These are phyloP conservation scores for Cladosporium sp. DNA, from an alignment of 2,329 filamentous ascomycete species.

Conservation along the genomic window DNA sequence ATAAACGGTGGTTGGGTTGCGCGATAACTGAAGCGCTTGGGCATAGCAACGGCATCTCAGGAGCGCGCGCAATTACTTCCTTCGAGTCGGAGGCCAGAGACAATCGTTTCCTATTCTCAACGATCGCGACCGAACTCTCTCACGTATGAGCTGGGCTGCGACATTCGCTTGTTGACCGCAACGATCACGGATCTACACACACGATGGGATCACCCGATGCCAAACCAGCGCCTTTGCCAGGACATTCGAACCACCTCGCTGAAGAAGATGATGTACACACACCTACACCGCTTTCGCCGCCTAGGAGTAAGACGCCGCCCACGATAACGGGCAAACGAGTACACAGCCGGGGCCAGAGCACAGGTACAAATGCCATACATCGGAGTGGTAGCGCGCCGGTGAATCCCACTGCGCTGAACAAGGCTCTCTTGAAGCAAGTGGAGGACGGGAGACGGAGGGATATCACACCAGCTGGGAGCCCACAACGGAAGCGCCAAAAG, in stretches of 20 bases:
- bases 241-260: background rate
- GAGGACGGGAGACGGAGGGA: constrained; percentile 60
- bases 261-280: constrained; percentile 34
- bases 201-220: constrained; percentile 17
- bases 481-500: constrained; percentile 67
- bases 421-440: constrained; percentile 59
- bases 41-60: constrained; percentile 15
- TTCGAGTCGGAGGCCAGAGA: background rate
- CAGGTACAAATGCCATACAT: constrained; percentile 25
- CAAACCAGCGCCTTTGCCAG: background rate
- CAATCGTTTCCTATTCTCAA: background rate
- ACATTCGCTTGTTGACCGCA: constrained; percentile 3
- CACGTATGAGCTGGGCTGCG: constrained; percentile 3
- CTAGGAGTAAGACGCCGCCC: constrained; percentile 61
- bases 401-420: constrained; percentile 60
- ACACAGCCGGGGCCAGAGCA: constrained; percentile 33
- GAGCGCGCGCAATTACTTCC: constrained; percentile 3
- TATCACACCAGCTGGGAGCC: constrained; percentile 64
- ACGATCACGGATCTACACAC: constrained; percentile 6
- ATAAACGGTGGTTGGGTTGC: constrained; percentile 7
- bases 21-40: constrained; percentile 11
- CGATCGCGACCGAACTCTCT: background rate
- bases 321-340: constrained; percentile 52
- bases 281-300: constrained; percentile 54
- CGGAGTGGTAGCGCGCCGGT: constrained; percentile 53